phyloP scores from a whole-genome alignment of 192 early-diverging fungal genomes.

The Funneliformis mosseae region DNA sequence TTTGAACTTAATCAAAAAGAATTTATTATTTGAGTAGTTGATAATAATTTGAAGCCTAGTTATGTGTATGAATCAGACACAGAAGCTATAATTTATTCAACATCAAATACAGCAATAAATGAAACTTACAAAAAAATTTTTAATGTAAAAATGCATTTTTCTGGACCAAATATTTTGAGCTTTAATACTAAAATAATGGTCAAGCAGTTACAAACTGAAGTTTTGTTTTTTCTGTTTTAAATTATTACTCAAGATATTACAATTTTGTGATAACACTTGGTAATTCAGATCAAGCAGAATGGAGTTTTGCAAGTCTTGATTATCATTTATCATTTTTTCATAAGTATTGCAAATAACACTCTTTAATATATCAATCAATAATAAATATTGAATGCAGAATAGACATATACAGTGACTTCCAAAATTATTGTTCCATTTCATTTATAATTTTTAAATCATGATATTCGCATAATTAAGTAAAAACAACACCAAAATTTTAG shows the following conservation, averaged over 20 bases:
- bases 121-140: background rate
- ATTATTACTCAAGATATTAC: background rate
- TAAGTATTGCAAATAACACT: background rate
- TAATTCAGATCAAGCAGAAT: constrained; percentile 1
- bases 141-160: background rate
- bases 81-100: background rate
- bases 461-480: too few species aligned
- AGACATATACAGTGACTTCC: too few species aligned
- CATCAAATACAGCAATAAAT: background rate
- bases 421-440: too few species aligned
- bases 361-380: too few species aligned
- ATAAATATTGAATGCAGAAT: too few species aligned
- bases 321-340: background rate
- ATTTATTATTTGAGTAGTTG: background rate
- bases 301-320: background rate
- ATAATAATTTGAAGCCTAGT: background rate
- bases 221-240: background rate
- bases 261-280: background rate
- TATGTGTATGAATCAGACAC: background rate
- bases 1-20: background rate
- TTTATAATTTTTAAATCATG: too few species aligned
- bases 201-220: background rate
- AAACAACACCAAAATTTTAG: too few species aligned
- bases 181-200: background rate
- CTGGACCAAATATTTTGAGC: background rate